A percentile compares a stretch with the other conserved stretches of the same genome.
Evolutionary conservation across 495 filamentous ascomycete species (phyloP).

Genomic region (Aspergillus sclerotiicarbonarius): DNA sequence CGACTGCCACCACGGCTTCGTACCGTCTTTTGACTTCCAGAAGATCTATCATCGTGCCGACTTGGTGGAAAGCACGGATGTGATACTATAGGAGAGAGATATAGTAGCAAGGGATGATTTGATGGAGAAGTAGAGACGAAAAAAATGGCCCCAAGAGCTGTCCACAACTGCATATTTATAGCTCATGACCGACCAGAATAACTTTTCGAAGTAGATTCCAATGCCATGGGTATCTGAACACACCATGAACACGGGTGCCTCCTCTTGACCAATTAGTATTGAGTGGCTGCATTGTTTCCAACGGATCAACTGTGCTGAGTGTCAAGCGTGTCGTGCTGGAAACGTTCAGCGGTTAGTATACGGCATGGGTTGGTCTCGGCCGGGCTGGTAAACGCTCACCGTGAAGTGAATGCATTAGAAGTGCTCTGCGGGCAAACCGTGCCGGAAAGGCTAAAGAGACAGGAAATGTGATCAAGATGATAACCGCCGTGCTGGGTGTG

Average conservation of each 20-base stretch:
- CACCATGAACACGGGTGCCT: background rate
- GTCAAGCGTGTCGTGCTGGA: background rate
- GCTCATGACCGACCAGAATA: background rate
- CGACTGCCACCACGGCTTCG: background rate
- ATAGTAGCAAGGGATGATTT: background rate
- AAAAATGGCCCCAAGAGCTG: background rate
- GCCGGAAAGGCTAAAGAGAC: too few relatives aligned
- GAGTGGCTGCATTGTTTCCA: background rate
- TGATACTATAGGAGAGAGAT: background rate
- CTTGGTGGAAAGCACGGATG: background rate
- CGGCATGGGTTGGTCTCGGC: background rate
- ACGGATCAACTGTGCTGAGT: background rate
- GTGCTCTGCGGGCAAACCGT: too few relatives aligned
- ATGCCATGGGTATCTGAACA: background rate
- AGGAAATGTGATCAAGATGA: too few relatives aligned
- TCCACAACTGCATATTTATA: background rate
- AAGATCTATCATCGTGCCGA: background rate
- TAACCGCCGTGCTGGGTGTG: too few relatives aligned
- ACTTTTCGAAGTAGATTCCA: background rate
- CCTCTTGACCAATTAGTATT: background rate
- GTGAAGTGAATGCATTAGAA: too few relatives aligned
- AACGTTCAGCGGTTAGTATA: background rate
- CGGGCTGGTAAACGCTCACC: background rate
- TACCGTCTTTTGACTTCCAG: slow-evolving; percentile 2
- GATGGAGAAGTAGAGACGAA: background rate